Conservation (phyloP, 192 early-diverging fungal species). For the Cetraspora pellucida region DNA sequence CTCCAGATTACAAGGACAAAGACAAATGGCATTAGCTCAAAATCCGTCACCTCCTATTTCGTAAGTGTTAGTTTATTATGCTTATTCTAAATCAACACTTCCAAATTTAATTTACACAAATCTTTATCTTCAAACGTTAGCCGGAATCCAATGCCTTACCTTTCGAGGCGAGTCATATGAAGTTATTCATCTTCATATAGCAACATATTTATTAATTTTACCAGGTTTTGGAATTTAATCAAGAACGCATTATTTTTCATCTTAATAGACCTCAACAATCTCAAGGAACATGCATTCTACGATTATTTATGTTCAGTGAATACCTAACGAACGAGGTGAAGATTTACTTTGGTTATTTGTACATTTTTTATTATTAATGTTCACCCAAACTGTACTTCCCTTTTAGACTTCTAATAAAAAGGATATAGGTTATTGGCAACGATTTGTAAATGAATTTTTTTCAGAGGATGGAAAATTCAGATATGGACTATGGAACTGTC, state of each 20-base stretch:
- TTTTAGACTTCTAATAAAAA: background rate
- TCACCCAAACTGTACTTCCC: background rate
- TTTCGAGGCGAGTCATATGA: background rate
- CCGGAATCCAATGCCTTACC: background rate
- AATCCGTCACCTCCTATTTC: background rate
- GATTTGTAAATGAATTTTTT: conserved; percentile 2
- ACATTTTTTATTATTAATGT: background rate
- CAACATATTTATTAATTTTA: background rate
- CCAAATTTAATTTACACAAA: background rate
- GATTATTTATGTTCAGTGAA: background rate
- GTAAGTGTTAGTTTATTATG: background rate
- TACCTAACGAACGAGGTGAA: background rate
- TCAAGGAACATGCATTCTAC: background rate
- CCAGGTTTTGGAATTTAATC: too few species aligned
- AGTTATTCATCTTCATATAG: background rate
- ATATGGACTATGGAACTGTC: conserved; percentile 6
- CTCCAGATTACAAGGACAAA: background rate
- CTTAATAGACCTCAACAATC: background rate
- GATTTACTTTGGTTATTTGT: background rate
- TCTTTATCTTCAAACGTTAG: background rate
- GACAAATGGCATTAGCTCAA: background rate
- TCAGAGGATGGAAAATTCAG: conserved; percentile 4
- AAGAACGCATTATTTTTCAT: too few species aligned
- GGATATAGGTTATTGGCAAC: background rate
- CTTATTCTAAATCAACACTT: background rate